Evolutionary conservation across 2,329 filamentous ascomycete genomes (phyloP), one percentile per base, ranked within the genome.

Genomic region (Graphilbum fragrans): DNA sequence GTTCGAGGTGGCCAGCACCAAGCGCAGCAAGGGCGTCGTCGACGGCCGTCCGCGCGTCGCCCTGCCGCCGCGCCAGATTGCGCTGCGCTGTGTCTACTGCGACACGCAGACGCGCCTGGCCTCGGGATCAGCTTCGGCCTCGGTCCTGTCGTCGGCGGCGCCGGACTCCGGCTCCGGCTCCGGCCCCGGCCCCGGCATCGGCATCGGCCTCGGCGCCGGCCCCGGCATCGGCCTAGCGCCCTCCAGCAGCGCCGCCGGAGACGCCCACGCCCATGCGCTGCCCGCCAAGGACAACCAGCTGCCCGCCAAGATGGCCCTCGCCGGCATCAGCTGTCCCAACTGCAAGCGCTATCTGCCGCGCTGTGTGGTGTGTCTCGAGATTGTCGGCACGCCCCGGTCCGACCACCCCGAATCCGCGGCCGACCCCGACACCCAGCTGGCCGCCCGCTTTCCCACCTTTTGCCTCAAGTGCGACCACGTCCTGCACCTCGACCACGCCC

Each of bases 61-160:
- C 43, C 72, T 79, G 1, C 71, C 80, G 1, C 75, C 74, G 2
- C 67, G 79, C 25, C 82, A 86, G 59, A 74, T 90, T 41, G 77
- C 80, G 5, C 71, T 92, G 38, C 75, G 83, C 37, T 92, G 85
- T 60, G 71, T 82, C 37, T 84, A 85, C 61, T 92, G 85, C 61
- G 78, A 82, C 52, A 68, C 72, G 27, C 69, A 75, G 54, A 70
- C 70, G 38, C 70, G 65, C 27, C 61, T 71, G 20, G 62, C 65
- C 33, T 67, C 65, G 43, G 61, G 40, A 52, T 52, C 25, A 41
- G 32, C 32, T 29, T 33, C 32, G 37, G 31, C 37, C 3, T 46
- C 46, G 23, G 47, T 48, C 41, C 35, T 37, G 19, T 42, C 42
- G 35, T 36, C 38, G 18, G 35, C 33, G 23, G 38, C 35, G 27